Evolutionary conservation across 108 stramenopile genomes (phyloP).

Genomic region (Mediolabrus comicus): DNA sequence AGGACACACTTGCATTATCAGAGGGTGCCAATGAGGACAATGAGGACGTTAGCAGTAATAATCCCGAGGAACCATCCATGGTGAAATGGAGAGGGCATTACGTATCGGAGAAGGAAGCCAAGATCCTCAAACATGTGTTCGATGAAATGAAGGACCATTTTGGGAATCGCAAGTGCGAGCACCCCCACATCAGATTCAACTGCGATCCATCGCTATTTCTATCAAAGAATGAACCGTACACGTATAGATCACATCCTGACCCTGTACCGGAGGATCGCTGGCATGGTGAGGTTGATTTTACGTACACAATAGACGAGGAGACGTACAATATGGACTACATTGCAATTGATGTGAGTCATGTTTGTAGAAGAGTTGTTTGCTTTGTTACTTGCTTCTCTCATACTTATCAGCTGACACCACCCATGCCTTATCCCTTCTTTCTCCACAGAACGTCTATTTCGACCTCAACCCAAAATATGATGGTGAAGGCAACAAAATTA

Average conservation of each 20-base stretch:
- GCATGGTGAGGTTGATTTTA: neutral
- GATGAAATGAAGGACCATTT: neutral
- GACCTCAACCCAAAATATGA: neutral
- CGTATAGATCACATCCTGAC: neutral
- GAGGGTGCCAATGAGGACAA: too few species aligned
- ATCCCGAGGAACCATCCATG: neutral
- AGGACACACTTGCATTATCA: too few species aligned
- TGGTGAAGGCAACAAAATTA: neutral
- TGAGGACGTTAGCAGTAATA: neutral
- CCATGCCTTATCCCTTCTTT: neutral
- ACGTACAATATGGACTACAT: neutral
- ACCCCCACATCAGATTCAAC: neutral
- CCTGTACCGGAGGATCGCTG: neutral
- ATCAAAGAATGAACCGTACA: neutral
- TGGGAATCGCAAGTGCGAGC: neutral
- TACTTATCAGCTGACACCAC: neutral
- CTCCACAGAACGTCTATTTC: neutral
- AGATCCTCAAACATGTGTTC: neutral
- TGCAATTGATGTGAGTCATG: neutral
- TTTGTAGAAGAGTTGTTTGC: neutral
- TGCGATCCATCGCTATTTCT: neutral
- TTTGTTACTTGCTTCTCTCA: neutral
- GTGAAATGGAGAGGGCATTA: neutral
- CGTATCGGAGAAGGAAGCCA: neutral
- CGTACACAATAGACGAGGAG: neutral